Conservation (phyloP, 2,329 filamentous ascomycete genomes). For the Intubia oerlemansii region DNA sequence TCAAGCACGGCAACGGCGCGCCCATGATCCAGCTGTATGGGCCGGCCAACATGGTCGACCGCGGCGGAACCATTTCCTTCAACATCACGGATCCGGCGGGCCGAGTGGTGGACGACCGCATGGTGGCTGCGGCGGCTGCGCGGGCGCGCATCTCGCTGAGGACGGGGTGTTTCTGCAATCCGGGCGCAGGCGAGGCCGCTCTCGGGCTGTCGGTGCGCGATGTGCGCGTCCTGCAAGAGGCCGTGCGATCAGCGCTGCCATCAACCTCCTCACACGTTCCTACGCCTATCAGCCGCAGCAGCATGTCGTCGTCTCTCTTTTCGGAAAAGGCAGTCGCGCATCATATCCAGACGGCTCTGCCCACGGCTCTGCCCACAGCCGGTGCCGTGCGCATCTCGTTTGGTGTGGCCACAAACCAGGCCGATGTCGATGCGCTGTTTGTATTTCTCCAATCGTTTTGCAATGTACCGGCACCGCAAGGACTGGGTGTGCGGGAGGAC, state of each 20-base stretch:
- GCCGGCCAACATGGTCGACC: constrained; percentile 9
- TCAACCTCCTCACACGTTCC: too few relatives aligned
- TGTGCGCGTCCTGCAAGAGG: too few relatives aligned
- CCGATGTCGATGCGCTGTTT: constrained; percentile 17
- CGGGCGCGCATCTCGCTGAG: constrained; percentile 16
- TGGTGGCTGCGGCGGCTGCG: constrained; percentile 15
- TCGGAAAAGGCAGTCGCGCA: not conserved
- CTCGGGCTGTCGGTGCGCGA: constrained; percentile 13
- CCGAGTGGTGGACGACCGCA: constrained; percentile 15
- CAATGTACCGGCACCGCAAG: too few relatives aligned
- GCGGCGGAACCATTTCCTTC: constrained; percentile 18
- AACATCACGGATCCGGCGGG: constrained; percentile 16
- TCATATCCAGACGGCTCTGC: not conserved
- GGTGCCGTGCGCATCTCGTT: constrained; percentile 19
- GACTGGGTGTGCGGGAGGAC: too few relatives aligned
- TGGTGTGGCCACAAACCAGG: constrained; percentile 15
- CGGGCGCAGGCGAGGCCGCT: constrained; percentile 16
- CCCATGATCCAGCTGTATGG: constrained; percentile 17
- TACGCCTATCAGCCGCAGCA: too few relatives aligned
- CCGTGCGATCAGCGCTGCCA: too few relatives aligned
- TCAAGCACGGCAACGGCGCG: constrained; percentile 14
- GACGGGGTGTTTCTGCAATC: constrained; percentile 22
- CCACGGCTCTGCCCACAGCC: constrained; percentile 4
- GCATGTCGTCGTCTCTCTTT: too few relatives aligned
- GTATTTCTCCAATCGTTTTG: constrained; percentile 9